Base-by-base conservation (phyloP, 345 rosid species). In the Cardamine occulta region DNA sequence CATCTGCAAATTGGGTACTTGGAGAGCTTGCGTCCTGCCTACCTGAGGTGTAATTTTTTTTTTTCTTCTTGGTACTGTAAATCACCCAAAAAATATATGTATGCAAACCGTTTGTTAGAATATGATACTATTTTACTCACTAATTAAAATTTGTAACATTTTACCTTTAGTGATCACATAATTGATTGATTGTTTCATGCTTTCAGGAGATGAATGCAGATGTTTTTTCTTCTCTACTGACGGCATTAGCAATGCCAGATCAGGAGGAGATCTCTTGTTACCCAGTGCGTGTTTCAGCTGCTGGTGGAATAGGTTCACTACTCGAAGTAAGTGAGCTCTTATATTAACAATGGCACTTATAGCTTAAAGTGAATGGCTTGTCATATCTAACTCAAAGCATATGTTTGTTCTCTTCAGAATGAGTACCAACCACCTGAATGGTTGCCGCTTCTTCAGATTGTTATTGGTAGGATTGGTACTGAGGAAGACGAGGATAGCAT, bases 201-300 rank as follows among this genome's bases (percentile, higher is more conserved):
- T 82, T 78, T 74, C 80, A 92, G 96, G 92, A 84, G 64, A 82
- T 88, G 86, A 89, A 70, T 59, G 81, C 72, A 76, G 91, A 84
- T 76, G 78, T 89, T 53, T 92, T 87, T 82, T 82, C 97, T 28
- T 83, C 88, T 55, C 84, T 92, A 70, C 82, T 89, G 23, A 88
- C 88, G 91, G 92, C 97, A 66, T 81, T 92, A 74, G 65, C 82
- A 66, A 86, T 89, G 85, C 80, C 73, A 15, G 92, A 92, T 77
- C 81, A 79, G 47, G 75, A 29, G 63, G 84, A 83, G 70, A 78
- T 51, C 65, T 84, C 89, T 67, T 88, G 84, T 82, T 82, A 88
- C 83, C 93, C 97, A 80, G 93, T 89, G 73, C 87, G 92, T 60
- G 88, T 83, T 60, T 84, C 93, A 63, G 92, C 93, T 61, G 96